Conservation (phyloP, 768 basidiomycete genomes). For the Tremella fuciformis region DNA sequence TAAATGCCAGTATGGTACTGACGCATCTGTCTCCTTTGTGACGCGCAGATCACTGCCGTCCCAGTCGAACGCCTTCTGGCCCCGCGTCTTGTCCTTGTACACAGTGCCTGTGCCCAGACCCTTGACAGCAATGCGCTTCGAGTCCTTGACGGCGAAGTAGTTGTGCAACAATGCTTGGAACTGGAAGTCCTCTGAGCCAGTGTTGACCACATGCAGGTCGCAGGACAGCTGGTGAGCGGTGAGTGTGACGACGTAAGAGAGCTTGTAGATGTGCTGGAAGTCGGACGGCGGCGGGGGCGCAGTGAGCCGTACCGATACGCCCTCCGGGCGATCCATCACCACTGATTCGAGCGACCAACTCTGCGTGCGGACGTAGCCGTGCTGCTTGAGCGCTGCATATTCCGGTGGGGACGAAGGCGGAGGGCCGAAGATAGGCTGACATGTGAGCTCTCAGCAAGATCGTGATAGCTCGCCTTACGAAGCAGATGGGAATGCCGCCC, state of each 20-base stretch:
- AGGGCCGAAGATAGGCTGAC: constrained; percentile 76
- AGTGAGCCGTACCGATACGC: constrained; percentile 72
- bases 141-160: constrained; percentile 67
- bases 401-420: constrained; percentile 61
- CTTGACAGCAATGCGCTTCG: constrained; percentile 60
- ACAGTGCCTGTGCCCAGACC: constrained; percentile 63
- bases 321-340: constrained; percentile 65
- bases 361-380: constrained; percentile 83
- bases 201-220: constrained; percentile 74
- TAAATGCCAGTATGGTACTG: constrained; percentile 11
- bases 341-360: constrained; percentile 67
- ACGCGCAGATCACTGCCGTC: constrained; percentile 50
- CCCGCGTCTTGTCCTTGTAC: constrained; percentile 71
- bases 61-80: constrained; percentile 58
- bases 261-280: constrained; percentile 67
- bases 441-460: constrained; percentile 5
- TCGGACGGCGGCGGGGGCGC: constrained; percentile 63
- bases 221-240: constrained; percentile 70
- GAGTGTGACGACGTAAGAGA: constrained; percentile 79
- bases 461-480: constrained; percentile 50
- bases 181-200: constrained; percentile 58
- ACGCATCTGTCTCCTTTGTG: constrained; percentile 41
- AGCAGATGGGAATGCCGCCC: constrained; percentile 61
- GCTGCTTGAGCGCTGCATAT: constrained; percentile 68
- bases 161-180: constrained; percentile 94